Conservation (phyloP, 1,284 basidiomycete genomes). For the Puccinia coronata region DNA sequence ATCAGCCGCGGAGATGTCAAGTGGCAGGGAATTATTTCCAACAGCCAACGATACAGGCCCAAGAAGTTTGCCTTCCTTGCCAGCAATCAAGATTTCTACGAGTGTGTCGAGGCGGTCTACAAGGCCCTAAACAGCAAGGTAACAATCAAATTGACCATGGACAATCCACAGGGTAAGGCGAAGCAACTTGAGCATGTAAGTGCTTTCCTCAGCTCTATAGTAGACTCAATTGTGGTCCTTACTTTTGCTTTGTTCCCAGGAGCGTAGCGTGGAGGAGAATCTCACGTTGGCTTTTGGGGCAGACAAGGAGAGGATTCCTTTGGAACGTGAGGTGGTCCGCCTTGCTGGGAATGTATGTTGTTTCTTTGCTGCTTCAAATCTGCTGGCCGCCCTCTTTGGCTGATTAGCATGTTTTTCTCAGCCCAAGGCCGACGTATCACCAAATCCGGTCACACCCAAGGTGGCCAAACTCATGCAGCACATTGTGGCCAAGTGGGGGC, state of each 20-base stretch:
- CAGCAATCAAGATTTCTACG: no score
- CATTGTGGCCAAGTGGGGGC: neutral
- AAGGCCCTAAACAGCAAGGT: neutral
- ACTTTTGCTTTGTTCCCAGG: neutral
- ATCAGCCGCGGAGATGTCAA: no score
- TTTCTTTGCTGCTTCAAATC: no score
- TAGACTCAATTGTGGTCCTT: neutral
- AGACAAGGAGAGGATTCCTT: neutral
- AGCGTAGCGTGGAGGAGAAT: no score
- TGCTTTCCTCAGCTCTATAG: neutral
- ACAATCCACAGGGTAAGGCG: neutral
- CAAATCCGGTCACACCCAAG: neutral
- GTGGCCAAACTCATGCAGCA: neutral
- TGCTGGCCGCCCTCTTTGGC: neutral
- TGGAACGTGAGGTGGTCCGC: neutral
- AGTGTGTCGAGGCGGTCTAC: no score
- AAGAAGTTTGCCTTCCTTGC: no score
- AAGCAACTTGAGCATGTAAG: neutral
- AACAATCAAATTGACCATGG: neutral
- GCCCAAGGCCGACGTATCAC: neutral
- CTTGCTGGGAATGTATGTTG: neutral
- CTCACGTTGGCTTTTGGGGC: neutral
- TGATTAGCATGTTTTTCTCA: neutral
- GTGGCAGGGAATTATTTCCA: no score
- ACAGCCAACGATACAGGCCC: no score